Conservation (phyloP, 176 grass and related monocot genomes). For the Aegilops umbellulata region DNA sequence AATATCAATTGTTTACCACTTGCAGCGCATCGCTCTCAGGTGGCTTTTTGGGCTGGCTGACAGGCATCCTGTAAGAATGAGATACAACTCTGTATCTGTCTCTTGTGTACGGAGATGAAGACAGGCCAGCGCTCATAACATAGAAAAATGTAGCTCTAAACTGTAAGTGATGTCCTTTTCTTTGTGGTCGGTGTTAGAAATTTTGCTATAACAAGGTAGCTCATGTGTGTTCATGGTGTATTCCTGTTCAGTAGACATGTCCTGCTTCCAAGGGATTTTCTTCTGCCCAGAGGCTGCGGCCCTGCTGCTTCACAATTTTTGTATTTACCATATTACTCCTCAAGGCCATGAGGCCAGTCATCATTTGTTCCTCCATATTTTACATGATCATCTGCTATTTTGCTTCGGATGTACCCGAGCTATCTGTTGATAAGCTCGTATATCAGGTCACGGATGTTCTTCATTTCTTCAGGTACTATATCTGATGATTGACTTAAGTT, state of each 20-base stretch:
- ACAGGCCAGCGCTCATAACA: conserved; percentile 68
- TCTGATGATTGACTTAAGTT: not conserved
- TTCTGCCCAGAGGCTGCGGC: conserved; percentile 88
- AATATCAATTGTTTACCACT: conserved; percentile 3
- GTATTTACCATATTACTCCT: conserved; percentile 92
- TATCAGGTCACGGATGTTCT: conserved; percentile 83
- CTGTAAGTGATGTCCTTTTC: conserved; percentile 19
- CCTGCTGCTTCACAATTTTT: conserved; percentile 83
- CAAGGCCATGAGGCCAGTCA: conserved; percentile 86
- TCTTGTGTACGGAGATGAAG: conserved; percentile 69
- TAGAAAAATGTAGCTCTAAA: conserved; percentile 83
- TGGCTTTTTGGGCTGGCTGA: conserved; percentile 72
- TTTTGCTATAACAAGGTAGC: not conserved
- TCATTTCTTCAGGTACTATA: conserved; percentile 80
- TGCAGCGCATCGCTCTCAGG: conserved; percentile 34
- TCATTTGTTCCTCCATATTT: conserved; percentile 23
- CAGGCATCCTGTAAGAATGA: conserved; percentile 66
- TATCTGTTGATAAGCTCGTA: conserved; percentile 68
- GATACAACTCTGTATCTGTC: conserved; percentile 56
- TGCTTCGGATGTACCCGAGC: conserved; percentile 47
- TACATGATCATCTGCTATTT: not conserved
- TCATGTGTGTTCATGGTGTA: not conserved
- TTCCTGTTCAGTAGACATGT: conserved; percentile 65
- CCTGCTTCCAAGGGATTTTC: conserved; percentile 96
- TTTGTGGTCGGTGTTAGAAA: not conserved